Conservation (phyloP, 192 early-diverging fungal genomes). For the Entomortierella chlamydospora region DNA sequence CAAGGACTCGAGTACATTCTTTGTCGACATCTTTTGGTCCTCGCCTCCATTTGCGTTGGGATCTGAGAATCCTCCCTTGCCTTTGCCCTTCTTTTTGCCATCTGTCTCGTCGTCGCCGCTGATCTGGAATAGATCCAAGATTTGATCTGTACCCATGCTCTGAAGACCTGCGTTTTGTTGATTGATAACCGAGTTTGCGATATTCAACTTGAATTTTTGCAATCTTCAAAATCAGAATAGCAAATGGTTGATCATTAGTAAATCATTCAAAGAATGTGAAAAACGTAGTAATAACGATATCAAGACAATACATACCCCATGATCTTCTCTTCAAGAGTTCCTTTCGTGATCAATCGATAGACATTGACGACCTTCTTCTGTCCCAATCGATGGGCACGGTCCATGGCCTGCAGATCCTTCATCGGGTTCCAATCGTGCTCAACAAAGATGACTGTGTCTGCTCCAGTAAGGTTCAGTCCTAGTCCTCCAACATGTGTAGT, state of each 20-base stretch:
- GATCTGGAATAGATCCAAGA: slow-evolving; percentile 93
- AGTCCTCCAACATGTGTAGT: slow-evolving; percentile 98
- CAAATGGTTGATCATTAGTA: background rate
- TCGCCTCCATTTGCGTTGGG: slow-evolving; percentile 19
- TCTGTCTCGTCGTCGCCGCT: slow-evolving; percentile 61
- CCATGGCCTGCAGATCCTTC: slow-evolving; percentile 99
- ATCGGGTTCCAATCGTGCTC: slow-evolving; percentile 99
- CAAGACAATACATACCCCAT: slow-evolving; percentile 78
- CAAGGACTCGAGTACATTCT: slow-evolving; percentile 79
- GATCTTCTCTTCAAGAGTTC: slow-evolving; percentile 99
- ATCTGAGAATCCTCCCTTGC: slow-evolving; percentile 5
- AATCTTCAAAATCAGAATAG: slow-evolving; percentile 59
- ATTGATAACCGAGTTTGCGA: slow-evolving; percentile 95
- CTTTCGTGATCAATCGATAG: slow-evolving; percentile 95
- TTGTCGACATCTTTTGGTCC: slow-evolving; percentile 68
- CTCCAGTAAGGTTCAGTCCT: slow-evolving; percentile 97
- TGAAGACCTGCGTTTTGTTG: slow-evolving; percentile 94
- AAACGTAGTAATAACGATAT: slow-evolving; percentile 12
- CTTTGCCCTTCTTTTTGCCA: slow-evolving; percentile 46
- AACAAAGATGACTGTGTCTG: slow-evolving; percentile 99
- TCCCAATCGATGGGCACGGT: slow-evolving; percentile 97
- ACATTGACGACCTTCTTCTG: slow-evolving; percentile 98
- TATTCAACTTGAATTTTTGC: slow-evolving; percentile 98
- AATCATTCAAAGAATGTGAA: too few relatives aligned
- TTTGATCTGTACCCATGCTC: slow-evolving; percentile 96